phyloP scores from a whole-genome alignment of 768 basidiomycete species.

The Nidularia sp. region DNA sequence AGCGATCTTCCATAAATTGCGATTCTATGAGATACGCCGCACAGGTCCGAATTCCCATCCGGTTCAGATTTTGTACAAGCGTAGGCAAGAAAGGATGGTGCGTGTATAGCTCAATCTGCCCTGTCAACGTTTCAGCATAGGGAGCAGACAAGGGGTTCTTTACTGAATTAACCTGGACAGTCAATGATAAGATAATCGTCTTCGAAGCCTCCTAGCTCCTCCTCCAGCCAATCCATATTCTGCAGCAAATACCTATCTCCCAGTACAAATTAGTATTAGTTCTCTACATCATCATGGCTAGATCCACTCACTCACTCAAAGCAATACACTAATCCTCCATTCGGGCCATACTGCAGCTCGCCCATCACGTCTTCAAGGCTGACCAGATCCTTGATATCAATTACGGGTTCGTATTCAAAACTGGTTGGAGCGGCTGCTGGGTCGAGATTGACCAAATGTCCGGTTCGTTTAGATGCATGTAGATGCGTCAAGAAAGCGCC shows the following conservation, averaged over 20 bases:
- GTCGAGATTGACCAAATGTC: constrained; percentile 95
- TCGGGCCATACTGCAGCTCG: constrained; percentile 93
- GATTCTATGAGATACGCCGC: constrained; percentile 93
- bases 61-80: constrained; percentile 70
- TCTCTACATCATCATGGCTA: not conserved
- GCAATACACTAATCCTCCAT: constrained; percentile 96
- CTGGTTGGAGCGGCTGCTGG: constrained; percentile 84
- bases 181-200: constrained; percentile 95
- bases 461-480: constrained; percentile 72
- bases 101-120: constrained; percentile 98
- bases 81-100: constrained; percentile 96
- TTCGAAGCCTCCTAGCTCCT: constrained; percentile 91
- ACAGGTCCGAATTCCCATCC: constrained; percentile 81
- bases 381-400: constrained; percentile 93
- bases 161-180: constrained; percentile 70
- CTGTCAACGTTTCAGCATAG: constrained; percentile 28
- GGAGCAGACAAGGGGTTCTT: not conserved
- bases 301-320: constrained; percentile 90
- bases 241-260: constrained; percentile 81
- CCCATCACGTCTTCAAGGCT: constrained; percentile 94
- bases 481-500: constrained; percentile 87
- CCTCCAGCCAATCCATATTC: constrained; percentile 98
- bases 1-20: constrained; percentile 99
- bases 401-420: constrained; percentile 88
- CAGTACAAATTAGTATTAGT: not conserved